These are phyloP conservation scores for Candida hispaniensis DNA, from an alignment of 805 yeast genomes.

Conservation along the genomic window DNA sequence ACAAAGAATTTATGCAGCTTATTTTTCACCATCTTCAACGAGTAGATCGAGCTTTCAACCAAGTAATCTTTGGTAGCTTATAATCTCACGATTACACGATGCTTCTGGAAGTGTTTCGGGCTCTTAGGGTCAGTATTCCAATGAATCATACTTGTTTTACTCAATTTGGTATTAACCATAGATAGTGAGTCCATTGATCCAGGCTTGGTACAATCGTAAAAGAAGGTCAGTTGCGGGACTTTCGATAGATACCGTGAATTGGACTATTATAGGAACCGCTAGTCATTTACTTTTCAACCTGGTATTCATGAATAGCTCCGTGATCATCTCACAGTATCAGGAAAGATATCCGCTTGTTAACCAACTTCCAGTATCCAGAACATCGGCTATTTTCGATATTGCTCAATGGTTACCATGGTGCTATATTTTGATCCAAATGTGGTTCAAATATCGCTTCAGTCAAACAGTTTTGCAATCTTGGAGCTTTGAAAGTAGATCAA, in stretches of 20 bases:
- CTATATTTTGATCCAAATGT: slow-evolving; percentile 1
- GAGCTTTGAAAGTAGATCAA: slow-evolving; percentile 10
- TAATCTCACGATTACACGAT: not conserved
- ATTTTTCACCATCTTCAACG: not conserved
- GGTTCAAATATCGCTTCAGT: slow-evolving; percentile 2
- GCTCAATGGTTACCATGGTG: slow-evolving; percentile 4
- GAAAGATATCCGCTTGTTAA: slow-evolving; percentile 4
- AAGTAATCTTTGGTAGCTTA: not conserved
- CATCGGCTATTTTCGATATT: slow-evolving; percentile 1
- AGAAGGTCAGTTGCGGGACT: slow-evolving; percentile 14
- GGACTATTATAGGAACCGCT: slow-evolving; percentile 7
- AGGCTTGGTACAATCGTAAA: slow-evolving; percentile 6
- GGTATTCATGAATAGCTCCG: slow-evolving; percentile 1
- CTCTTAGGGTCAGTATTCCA: no score
- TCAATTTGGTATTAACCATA: no score
- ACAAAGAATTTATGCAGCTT: not conserved
- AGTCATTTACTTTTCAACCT: slow-evolving; percentile 6
- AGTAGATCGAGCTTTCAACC: not conserved
- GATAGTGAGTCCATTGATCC: no score
- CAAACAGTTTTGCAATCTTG: slow-evolving; percentile 11
- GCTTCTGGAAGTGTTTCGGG: slow-evolving; percentile 2
- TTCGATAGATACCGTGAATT: slow-evolving; percentile 12
- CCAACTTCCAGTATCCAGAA: slow-evolving; percentile 3
- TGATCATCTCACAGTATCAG: slow-evolving; percentile 1
- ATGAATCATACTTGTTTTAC: no score